Conservation (phyloP, 192 early-diverging fungal species). For the Backusella tarrabulga region DNA sequence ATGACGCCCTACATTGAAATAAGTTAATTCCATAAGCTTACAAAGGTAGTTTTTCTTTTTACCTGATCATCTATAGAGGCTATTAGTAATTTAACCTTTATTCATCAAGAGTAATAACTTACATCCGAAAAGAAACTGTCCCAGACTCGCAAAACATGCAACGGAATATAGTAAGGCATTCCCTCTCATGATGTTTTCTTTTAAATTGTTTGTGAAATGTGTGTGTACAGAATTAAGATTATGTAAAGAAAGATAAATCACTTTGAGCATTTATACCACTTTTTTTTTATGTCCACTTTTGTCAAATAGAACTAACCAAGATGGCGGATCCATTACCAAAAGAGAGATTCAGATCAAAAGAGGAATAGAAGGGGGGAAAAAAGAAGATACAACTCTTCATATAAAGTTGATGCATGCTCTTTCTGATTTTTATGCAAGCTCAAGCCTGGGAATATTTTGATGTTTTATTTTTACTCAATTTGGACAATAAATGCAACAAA, state of each 20-base stretch:
- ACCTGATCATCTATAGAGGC: slow-evolving; percentile 31
- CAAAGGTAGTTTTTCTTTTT: too few species aligned
- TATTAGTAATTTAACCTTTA: not conserved
- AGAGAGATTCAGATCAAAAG: not conserved
- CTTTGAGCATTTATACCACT: not conserved
- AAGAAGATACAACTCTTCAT: not conserved
- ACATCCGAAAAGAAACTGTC: slow-evolving; percentile 52
- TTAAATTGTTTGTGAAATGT: not conserved
- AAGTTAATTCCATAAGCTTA: too few species aligned
- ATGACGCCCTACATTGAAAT: slow-evolving; percentile 32
- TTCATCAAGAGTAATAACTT: not conserved
- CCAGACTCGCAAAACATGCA: slow-evolving; percentile 35
- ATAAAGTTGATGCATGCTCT: not conserved
- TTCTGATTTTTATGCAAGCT: not conserved
- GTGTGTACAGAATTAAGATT: not conserved
- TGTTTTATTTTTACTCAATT: not conserved
- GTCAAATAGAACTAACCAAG: not conserved
- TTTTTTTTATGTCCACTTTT: not conserved
- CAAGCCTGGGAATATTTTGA: not conserved
- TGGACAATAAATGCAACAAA: not conserved
- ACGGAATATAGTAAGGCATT: slow-evolving; percentile 17
- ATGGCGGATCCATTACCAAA: not conserved
- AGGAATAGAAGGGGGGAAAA: not conserved
- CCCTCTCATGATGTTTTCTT: not conserved
- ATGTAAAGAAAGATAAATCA: not conserved